A percentile compares a stretch with the other conserved stretches of the same genome.
These are phyloP conservation scores for Marasmius tenuissimus DNA, from an alignment of 1,284 basidiomycete species.

Conservation along the genomic window DNA sequence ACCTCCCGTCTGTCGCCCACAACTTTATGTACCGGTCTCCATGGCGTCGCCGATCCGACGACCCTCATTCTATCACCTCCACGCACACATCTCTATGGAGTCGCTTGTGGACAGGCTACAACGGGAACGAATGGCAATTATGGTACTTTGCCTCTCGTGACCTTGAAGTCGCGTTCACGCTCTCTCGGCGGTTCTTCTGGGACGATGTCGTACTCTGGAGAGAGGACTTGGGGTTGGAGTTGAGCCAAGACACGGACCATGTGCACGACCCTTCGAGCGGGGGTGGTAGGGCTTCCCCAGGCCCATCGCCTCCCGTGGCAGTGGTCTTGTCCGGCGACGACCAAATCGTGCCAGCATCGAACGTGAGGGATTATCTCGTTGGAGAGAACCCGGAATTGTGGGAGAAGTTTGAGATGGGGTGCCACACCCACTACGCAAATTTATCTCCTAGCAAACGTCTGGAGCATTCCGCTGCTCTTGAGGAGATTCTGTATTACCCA, in stretches of 20 bases:
- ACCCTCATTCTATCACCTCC: conserved; percentile 4
- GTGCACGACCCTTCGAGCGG: not conserved
- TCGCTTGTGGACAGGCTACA: conserved; percentile 10
- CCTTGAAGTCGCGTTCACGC: conserved; percentile 56
- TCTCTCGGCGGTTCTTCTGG: conserved; percentile 67
- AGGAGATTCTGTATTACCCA: conserved; percentile 51
- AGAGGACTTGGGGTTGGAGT: conserved; percentile 43
- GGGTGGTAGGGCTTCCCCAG: conserved; percentile 1
- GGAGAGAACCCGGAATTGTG: conserved; percentile 28
- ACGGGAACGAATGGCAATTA: conserved; percentile 63
- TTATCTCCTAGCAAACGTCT: not conserved
- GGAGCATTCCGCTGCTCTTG: not conserved
- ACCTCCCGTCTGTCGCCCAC: conserved; percentile 58
- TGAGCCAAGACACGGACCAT: not conserved
- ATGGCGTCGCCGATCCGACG: not conserved
- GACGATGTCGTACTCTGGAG: conserved; percentile 58
- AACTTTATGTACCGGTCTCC: conserved; percentile 67
- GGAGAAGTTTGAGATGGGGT: conserved; percentile 27
- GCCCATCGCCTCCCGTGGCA: conserved; percentile 22
- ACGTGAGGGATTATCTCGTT: conserved; percentile 54
- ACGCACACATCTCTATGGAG: not conserved
- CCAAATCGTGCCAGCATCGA: conserved; percentile 54
- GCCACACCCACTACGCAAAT: not conserved
- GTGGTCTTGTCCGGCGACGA: conserved; percentile 55
- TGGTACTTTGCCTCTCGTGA: conserved; percentile 70